phyloP scores from a whole-genome alignment of 2,329 filamentous ascomycete genomes.

The Neofusicoccum ribis region DNA sequence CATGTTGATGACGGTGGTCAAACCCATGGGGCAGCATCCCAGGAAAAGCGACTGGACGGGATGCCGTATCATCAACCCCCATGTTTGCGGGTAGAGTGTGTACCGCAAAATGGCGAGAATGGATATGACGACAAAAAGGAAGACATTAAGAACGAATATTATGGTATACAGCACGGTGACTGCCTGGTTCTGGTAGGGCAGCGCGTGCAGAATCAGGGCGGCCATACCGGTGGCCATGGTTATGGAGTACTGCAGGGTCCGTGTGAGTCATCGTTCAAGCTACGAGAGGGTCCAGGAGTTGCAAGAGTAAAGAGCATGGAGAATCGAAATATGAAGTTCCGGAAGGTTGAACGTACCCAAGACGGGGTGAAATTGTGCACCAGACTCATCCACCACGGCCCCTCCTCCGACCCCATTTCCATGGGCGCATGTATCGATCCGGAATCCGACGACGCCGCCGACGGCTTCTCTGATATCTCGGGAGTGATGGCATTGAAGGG shows the following conservation, averaged over 20 bases:
- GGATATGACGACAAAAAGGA: slow-evolving; percentile 58
- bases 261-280: background rate
- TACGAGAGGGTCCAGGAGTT: background rate
- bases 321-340: background rate
- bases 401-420: background rate
- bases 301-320: slow-evolving; percentile 1
- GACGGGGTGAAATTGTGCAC: slow-evolving; percentile 38
- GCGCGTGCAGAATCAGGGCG: slow-evolving; percentile 60
- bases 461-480: slow-evolving; percentile 14
- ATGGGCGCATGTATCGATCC: slow-evolving; percentile 2
- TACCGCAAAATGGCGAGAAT: slow-evolving; percentile 62
- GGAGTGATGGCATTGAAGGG: background rate
- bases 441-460: slow-evolving; percentile 10
- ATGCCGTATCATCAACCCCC: slow-evolving; percentile 65
- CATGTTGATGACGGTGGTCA: slow-evolving; percentile 68
- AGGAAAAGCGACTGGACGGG: slow-evolving; percentile 69
- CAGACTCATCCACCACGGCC: slow-evolving; percentile 1
- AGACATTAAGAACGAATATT: slow-evolving; percentile 62
- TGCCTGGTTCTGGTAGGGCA: slow-evolving; percentile 62
- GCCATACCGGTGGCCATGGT: slow-evolving; percentile 68
- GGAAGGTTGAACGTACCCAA: slow-evolving; percentile 25
- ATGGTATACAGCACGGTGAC: slow-evolving; percentile 60
- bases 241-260: slow-evolving; percentile 28
- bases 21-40: slow-evolving; percentile 66
- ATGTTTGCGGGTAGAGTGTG: slow-evolving; percentile 65